phyloP scores from a whole-genome alignment of 805 yeast genomes.

The Starmerella lactis-condensi region DNA sequence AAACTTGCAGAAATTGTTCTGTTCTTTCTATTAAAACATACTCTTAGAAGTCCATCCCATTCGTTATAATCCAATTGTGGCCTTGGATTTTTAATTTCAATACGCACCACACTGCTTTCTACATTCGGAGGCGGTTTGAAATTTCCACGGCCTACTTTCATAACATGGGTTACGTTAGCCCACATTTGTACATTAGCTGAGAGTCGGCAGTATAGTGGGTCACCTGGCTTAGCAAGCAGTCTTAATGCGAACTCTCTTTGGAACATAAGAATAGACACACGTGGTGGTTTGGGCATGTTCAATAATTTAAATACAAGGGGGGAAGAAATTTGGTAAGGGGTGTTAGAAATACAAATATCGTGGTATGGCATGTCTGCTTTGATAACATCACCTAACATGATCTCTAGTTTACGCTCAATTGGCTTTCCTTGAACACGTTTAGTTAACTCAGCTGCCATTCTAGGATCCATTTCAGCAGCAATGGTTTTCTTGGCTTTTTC shows the following conservation, averaged over 20 bases:
- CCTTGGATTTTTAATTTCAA: slow-evolving; percentile 79
- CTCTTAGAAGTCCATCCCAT: slow-evolving; percentile 91
- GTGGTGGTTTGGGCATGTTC: slow-evolving; percentile 82
- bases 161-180: slow-evolving; percentile 96
- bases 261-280: slow-evolving; percentile 90
- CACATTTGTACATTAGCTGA: slow-evolving; percentile 98
- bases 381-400: slow-evolving; percentile 86
- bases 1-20: slow-evolving; percentile 85
- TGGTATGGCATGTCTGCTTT: slow-evolving; percentile 87
- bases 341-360: slow-evolving; percentile 89
- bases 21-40: slow-evolving; percentile 83
- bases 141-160: slow-evolving; percentile 94
- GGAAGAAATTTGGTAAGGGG: slow-evolving; percentile 94
- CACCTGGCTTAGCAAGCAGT: slow-evolving; percentile 92
- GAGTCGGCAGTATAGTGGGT: slow-evolving; percentile 71
- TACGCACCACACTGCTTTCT: slow-evolving; percentile 86
- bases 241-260: slow-evolving; percentile 94
- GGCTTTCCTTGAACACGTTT: slow-evolving; percentile 97
- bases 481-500: slow-evolving; percentile 88
- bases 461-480: slow-evolving; percentile 97
- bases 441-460: slow-evolving; percentile 97
- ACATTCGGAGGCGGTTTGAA: slow-evolving; percentile 98
- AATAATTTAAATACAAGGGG: slow-evolving; percentile 86
- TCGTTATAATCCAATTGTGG: slow-evolving; percentile 88
- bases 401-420: slow-evolving; percentile 74